Evolutionary conservation across 1,139 yeast genomes (phyloP), one percentile per base, ranked within the genome.

Genomic region (Lodderomyces jiufengensis): DNA sequence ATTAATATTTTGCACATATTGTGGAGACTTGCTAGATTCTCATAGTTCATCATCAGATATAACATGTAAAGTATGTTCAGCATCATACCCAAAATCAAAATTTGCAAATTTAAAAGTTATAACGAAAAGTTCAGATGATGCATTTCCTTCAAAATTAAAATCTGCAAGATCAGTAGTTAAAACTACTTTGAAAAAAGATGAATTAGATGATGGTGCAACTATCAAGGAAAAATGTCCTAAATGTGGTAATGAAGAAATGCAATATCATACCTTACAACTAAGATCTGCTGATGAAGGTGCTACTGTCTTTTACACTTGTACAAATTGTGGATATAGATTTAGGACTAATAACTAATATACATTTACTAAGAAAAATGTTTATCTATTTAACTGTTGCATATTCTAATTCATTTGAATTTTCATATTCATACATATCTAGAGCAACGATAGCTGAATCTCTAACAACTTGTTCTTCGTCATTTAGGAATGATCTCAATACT

Each of bases 251-350:
- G 97, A 92, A 54, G 97, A 92, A 63, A 94, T 94, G 98, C 92
- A 83, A 57, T 92, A 92, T 61, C 97, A 92, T 57, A 92, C 98
- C 8, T 70, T 92, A 51, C 99, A 92, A 63, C 75, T 92, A 50
- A 79, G 99, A 67, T 85, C 95, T 37, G 99, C 98, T 3, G 99
- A 92, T 73, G 99, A 92, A 73, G 99, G 98, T 71, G 94, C 94
- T 22, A 84, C 95, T 5, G 94, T 84, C 23, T 94, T 92, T 59
- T 94, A 92, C 65, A 90, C 98, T 1, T 92, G 98, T 70, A 84
- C 95, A 2, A 68, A 76, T 34, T 92, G 99, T 72, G 92, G 92
- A 30, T 87, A 90, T 72, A 78, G 87, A 54, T 90, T 85, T 70
- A 83, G 97, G 70, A 87, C 96, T 32, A 90, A 90, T 61, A 90